Conservation (phyloP, 352 stramenopile species). For the Phytophthora ramorum region DNA sequence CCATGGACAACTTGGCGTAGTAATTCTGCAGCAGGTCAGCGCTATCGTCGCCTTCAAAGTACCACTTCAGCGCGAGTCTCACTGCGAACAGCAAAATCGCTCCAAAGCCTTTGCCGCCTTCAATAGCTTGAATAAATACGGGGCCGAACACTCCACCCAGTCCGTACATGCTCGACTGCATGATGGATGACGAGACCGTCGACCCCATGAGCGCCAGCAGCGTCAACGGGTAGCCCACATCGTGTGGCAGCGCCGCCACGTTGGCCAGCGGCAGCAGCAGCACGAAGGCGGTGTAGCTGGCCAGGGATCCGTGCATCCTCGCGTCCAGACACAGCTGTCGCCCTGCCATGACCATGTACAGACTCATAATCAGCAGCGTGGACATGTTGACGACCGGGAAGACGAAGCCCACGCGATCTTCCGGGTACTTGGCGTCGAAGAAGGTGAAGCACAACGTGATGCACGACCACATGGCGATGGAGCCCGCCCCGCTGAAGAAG, state of each 20-base stretch:
- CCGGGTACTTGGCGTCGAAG: conserved; percentile 69
- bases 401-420: conserved; percentile 75
- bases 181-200: conserved; percentile 70
- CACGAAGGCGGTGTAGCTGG: conserved; percentile 60
- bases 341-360: conserved; percentile 84
- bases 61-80: conserved; percentile 67
- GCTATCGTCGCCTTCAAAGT: conserved; percentile 33
- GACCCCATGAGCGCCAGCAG: conserved; percentile 68
- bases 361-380: conserved; percentile 73
- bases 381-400: conserved; percentile 90
- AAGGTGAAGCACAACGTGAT: conserved; percentile 82
- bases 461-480: conserved; percentile 80
- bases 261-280: conserved; percentile 68
- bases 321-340: conserved; percentile 64
- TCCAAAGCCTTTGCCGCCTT: conserved; percentile 80
- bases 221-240: conserved; percentile 63
- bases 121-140: conserved; percentile 80
- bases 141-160: conserved; percentile 81
- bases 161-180: conserved; percentile 78
- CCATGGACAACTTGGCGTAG: conserved; percentile 52
- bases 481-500: conserved; percentile 74
- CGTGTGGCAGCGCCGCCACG: conserved; percentile 51
- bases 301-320: conserved; percentile 65
- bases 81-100: conserved; percentile 76
- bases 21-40: conserved; percentile 19